Conservation (phyloP, 306 rosid species). For the Pyrus betulifolia region DNA sequence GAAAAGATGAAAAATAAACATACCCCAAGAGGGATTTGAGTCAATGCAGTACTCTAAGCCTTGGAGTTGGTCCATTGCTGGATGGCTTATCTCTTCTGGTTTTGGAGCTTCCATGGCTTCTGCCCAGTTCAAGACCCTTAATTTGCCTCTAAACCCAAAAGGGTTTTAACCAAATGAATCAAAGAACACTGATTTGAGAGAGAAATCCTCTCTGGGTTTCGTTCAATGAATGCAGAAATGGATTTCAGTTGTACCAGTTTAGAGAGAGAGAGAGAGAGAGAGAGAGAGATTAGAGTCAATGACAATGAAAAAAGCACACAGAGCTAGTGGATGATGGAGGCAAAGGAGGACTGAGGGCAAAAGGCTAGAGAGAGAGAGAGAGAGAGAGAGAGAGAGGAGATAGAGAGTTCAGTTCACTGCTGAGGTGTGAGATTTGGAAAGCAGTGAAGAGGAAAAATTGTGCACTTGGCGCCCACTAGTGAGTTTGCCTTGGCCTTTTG, state of each 20-base stretch:
- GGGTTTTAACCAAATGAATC: neutral
- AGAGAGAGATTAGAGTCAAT: neutral
- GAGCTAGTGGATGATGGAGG: neutral
- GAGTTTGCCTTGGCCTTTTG: neutral
- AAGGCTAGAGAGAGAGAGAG: slow-evolving; percentile 6
- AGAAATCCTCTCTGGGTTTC: neutral
- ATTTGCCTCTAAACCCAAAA: slow-evolving; percentile 12
- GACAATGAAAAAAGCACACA: slow-evolving; percentile 26
- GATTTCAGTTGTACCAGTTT: neutral
- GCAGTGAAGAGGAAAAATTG: slow-evolving; percentile 9
- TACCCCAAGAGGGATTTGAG: slow-evolving; percentile 99
- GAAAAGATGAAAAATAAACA: slow-evolving; percentile 2
- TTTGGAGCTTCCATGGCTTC: slow-evolving; percentile 36
- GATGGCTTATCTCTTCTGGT: slow-evolving; percentile 72
- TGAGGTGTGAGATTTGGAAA: slow-evolving; percentile 21
- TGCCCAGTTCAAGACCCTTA: slow-evolving; percentile 16
- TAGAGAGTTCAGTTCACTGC: slow-evolving; percentile 10
- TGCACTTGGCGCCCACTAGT: slow-evolving; percentile 40
- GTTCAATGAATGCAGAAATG: neutral
- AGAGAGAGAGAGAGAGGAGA: slow-evolving; percentile 21
- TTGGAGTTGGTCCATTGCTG: slow-evolving; percentile 97
- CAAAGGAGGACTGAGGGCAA: no score
- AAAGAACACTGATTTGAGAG: neutral
- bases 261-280: neutral
- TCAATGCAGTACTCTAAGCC: slow-evolving; percentile 96